These are phyloP conservation scores for Hanseniaspora thailandica DNA, from an alignment of 805 yeast species.

Conservation along the genomic window DNA sequence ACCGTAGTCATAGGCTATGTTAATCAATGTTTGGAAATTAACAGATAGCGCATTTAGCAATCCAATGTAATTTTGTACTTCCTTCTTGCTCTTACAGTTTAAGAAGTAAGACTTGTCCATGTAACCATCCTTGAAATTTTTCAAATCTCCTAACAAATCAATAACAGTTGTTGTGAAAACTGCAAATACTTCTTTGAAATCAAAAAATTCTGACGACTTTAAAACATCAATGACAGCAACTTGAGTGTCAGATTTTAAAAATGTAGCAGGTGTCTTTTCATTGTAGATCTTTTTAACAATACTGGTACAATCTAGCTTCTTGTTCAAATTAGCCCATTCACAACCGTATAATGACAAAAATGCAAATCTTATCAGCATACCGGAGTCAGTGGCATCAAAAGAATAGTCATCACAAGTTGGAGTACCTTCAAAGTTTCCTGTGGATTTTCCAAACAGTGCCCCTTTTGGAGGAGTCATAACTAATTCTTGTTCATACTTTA, in stretches of 20 bases:
- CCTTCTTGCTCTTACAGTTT: not conserved
- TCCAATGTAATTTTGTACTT: not conserved
- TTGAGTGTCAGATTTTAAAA: conserved; percentile 9
- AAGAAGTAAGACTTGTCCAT: not conserved
- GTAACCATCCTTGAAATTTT: not conserved
- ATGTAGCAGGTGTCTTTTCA: not conserved
- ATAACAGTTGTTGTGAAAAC: conserved; percentile 15
- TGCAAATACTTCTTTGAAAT: not conserved
- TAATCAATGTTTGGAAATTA: conserved; percentile 41
- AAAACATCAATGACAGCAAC: conserved; percentile 11
- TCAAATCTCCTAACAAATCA: conserved; percentile 28
- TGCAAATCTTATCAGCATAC: not conserved
- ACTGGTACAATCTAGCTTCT: not conserved
- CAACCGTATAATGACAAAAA: conserved; percentile 10
- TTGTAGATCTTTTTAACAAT: conserved; percentile 4
- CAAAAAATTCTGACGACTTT: not conserved
- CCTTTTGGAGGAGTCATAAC: not conserved
- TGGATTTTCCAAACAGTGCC: not conserved
- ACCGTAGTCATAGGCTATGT: conserved; percentile 44
- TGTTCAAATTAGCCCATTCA: conserved; percentile 2
- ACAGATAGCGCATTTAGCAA: conserved; percentile 20
- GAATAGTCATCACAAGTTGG: not conserved
- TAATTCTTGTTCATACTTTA: not conserved
- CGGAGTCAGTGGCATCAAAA: conserved; percentile 8
- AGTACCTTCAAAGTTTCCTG: not conserved